These are phyloP conservation scores for Leccinum griseonigrum DNA, from an alignment of 1,284 basidiomycete genomes.

Conservation along the genomic window DNA sequence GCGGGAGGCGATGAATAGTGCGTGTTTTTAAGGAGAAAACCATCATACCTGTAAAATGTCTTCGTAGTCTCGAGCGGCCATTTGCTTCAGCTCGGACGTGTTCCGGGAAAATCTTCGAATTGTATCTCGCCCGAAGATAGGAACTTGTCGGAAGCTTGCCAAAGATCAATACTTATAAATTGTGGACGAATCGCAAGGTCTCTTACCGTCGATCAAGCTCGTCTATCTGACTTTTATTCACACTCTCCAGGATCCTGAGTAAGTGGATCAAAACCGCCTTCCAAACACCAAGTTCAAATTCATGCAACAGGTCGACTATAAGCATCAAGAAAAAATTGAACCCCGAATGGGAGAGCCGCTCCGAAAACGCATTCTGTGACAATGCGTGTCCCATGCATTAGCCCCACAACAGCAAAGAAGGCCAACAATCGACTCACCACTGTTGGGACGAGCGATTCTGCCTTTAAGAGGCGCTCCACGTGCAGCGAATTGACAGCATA, in stretches of 20 bases:
- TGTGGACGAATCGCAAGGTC: neutral
- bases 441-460: neutral
- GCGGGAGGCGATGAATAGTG: no score
- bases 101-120: neutral
- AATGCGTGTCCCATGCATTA: no score
- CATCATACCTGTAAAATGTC: neutral
- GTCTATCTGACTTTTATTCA: neutral
- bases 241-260: neutral
- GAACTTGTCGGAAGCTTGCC: neutral
- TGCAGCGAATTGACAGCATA: neutral
- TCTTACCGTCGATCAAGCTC: neutral
- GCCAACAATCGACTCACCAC: neutral
- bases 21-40: neutral
- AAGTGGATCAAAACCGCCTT: neutral
- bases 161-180: neutral
- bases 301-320: neutral
- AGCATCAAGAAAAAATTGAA: neutral
- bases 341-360: neutral
- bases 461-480: neutral
- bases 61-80: neutral
- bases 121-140: neutral
- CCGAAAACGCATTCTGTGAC: neutral
- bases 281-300: neutral
- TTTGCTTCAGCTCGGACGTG: neutral
- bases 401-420: neutral